Conservation (phyloP, 306 rosid genomes). For the Quercus dentata region DNA sequence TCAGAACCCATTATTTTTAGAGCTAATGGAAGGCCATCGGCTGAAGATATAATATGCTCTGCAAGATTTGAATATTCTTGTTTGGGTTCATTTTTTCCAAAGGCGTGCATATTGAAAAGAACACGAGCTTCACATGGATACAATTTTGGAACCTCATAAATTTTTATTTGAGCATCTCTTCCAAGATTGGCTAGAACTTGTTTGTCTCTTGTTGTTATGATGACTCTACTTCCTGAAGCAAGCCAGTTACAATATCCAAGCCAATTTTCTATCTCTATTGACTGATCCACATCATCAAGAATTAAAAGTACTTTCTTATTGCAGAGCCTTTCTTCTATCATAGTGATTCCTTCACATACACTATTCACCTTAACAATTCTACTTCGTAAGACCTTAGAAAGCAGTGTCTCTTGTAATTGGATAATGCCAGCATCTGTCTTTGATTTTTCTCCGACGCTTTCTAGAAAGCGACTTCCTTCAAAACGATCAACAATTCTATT, state of each 20-base stretch:
- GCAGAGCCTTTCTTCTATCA: neutral
- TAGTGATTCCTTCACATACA: neutral
- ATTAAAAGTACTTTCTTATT: slow-evolving; percentile 14
- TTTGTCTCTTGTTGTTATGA: slow-evolving; percentile 8
- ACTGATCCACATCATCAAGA: slow-evolving; percentile 19
- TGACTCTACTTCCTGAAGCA: slow-evolving; percentile 17
- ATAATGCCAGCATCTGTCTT: neutral
- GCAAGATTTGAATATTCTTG: neutral
- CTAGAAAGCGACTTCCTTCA: slow-evolving; percentile 6
- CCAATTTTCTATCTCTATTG: neutral
- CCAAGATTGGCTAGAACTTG: neutral
- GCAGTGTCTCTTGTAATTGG: slow-evolving; percentile 14
- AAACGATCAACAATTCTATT: neutral
- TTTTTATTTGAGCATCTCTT: neutral
- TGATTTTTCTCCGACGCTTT: neutral
- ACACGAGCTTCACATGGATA: neutral
- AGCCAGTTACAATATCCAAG: slow-evolving; percentile 4
- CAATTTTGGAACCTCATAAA: neutral
- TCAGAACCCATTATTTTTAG: too few relatives aligned
- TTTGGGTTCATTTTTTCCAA: neutral
- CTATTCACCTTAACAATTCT: neutral
- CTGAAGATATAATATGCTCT: neutral
- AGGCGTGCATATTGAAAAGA: too few relatives aligned
- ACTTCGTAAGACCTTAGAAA: slow-evolving; percentile 3
- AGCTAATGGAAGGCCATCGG: neutral